A percentile compares a stretch with the other conserved stretches of the same genome.
These are phyloP conservation scores for Pseudogymnoascus sp. DNA, from an alignment of 2,329 filamentous ascomycete species.

Conservation along the genomic window DNA sequence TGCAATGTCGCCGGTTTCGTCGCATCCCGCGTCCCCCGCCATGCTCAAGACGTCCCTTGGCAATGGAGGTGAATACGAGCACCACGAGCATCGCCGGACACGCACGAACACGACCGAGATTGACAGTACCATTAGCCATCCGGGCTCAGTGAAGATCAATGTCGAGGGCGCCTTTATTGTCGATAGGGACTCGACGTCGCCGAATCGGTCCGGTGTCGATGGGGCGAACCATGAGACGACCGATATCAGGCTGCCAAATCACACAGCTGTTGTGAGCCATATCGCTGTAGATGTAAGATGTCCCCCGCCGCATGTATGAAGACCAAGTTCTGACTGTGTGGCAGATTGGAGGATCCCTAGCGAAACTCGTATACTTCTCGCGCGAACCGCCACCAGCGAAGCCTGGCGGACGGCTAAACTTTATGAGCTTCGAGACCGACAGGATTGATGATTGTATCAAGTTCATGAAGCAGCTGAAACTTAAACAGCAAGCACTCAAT, in stretches of 20 bases:
- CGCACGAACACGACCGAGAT: conserved; percentile 31
- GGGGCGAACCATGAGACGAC: conserved; percentile 63
- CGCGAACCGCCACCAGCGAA: conserved; percentile 73
- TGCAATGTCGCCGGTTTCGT: conserved; percentile 4
- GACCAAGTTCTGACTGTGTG: conserved; percentile 9
- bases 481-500: conserved; percentile 71
- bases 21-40: background rate
- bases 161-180: conserved; percentile 95
- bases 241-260: conserved; percentile 93
- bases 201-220: conserved; percentile 35
- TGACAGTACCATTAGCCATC: conserved; percentile 43
- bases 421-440: conserved; percentile 93
- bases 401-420: conserved; percentile 84
- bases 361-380: conserved; percentile 96
- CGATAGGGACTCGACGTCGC: conserved; percentile 61
- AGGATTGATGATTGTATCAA: conserved; percentile 87
- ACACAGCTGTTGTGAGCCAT: conserved; percentile 91
- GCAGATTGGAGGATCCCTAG: conserved; percentile 89
- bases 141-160: conserved; percentile 81
- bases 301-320: background rate
- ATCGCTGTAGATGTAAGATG: conserved; percentile 83
- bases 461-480: conserved; percentile 79
- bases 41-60: background rate
- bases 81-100: conserved; percentile 16
- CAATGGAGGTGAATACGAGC: conserved; percentile 8